Evolutionary conservation across 495 filamentous ascomycete species (phyloP).

Genomic region (Symbiotaphrina buchneri): DNA sequence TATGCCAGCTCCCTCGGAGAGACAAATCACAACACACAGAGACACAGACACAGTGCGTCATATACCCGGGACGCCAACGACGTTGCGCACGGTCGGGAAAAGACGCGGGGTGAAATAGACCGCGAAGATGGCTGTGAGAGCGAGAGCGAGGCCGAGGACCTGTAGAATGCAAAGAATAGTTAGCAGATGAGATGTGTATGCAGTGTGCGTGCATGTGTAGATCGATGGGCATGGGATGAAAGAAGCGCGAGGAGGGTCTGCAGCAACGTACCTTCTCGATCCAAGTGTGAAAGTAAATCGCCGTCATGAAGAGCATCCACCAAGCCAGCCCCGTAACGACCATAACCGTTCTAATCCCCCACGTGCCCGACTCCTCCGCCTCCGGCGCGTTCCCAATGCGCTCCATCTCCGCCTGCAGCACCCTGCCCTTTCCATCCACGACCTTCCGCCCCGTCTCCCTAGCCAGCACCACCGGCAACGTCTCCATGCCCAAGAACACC

Average conservation of each 20-base stretch:
- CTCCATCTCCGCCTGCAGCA: slow-evolving; percentile 18
- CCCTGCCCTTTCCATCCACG: slow-evolving; percentile 29
- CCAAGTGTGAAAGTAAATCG: slow-evolving; percentile 95
- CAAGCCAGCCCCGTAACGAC: slow-evolving; percentile 35
- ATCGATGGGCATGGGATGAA: not conserved
- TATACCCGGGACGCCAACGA: slow-evolving; percentile 61
- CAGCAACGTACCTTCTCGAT: slow-evolving; percentile 60
- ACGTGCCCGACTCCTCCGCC: slow-evolving; percentile 8
- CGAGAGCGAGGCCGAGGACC: slow-evolving; percentile 53
- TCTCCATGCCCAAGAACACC: slow-evolving; percentile 57
- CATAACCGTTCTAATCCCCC: slow-evolving; percentile 24
- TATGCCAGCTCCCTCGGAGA: too few relatives aligned
- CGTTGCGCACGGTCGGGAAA: slow-evolving; percentile 31
- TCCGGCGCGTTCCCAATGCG: slow-evolving; percentile 2
- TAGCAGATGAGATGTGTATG: slow-evolving; percentile 5
- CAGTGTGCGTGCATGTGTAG: not conserved
- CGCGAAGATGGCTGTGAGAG: slow-evolving; percentile 40
- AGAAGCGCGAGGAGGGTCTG: not conserved
- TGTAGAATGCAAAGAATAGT: slow-evolving; percentile 10
- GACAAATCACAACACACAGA: too few relatives aligned
- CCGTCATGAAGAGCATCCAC: slow-evolving; percentile 98
- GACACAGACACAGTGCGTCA: too few relatives aligned
- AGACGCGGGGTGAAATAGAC: slow-evolving; percentile 60
- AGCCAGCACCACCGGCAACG: slow-evolving; percentile 32
- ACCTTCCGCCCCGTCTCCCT: slow-evolving; percentile 27